phyloP scores from a whole-genome alignment of 83 land plant genomes.

The Isoetes engelmannii region DNA sequence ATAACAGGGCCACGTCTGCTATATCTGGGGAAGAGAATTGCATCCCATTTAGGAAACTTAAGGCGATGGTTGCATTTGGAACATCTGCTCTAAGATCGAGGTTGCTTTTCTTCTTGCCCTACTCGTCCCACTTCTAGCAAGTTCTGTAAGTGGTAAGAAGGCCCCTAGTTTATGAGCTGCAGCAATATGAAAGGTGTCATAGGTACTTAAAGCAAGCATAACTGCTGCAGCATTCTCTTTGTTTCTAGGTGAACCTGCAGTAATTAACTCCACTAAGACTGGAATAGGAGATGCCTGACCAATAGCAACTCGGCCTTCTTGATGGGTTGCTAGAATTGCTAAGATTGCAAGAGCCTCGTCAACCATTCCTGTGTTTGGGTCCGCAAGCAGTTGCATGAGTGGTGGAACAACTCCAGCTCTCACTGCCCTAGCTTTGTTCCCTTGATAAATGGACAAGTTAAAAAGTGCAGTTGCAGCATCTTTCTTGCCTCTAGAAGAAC shows the following conservation, averaged over 20 bases:
- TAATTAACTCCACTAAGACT: conserved; percentile 15
- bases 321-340: conserved; percentile 21
- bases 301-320: conserved; percentile 21
- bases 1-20: too few species aligned
- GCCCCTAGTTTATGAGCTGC: conserved; percentile 14
- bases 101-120: conserved; percentile 20
- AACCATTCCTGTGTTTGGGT: conserved; percentile 18
- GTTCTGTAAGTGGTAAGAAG: conserved; percentile 1
- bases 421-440: conserved; percentile 20
- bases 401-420: conserved; percentile 22
- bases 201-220: conserved; percentile 13
- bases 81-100: conserved; percentile 18
- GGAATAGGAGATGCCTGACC: conserved; percentile 22
- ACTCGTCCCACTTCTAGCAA: conserved; percentile 13
- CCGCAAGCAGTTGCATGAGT: conserved; percentile 16
- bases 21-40: too few species aligned
- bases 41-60: too few species aligned
- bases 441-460: conserved; percentile 25
- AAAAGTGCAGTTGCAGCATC: conserved; percentile 31
- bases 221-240: conserved; percentile 28
- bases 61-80: too few species aligned
- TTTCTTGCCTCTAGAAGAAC: conserved; percentile 22
- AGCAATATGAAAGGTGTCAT: conserved; percentile 3
- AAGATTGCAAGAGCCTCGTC: conserved; percentile 26
- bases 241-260: conserved; percentile 20